Evolutionary conservation across 2,329 filamentous ascomycete genomes (phyloP), one percentile per base, ranked within the genome.

Genomic region (Phaeomoniella chlamydospora): DNA sequence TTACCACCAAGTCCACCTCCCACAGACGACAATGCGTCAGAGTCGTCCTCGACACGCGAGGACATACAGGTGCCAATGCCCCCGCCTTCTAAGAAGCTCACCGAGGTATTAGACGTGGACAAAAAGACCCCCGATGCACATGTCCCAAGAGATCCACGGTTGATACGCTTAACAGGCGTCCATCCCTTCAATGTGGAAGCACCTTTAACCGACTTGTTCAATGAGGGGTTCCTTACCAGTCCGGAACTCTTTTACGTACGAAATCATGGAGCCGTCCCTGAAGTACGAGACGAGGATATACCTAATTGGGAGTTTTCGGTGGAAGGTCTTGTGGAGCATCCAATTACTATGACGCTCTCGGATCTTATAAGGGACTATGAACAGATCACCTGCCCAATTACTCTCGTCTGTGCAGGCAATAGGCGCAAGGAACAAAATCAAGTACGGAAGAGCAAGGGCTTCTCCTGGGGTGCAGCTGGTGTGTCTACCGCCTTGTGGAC

Each of bases 111-210:
- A 4, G 65, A 75, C n/a, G 59, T 83, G 49, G 86, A 94, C 52
- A 65, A 81, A 43, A 79, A 80, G 42, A 94, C 86, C 0, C 87
- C 87, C 5, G 87, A 94, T 51, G 65, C 59, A 45, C 83, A 88
- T 62, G 81, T 94, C 14, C 68, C 77, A 15, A 70, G 87, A 53
- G 86, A 94, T 57, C 67, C 80, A 1, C 71, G 86, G 29, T 65
- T 94, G 12, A 90, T 94, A 44, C 72, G 87, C 35, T 64, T 94
- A 11, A 94, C 87, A 9, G 87, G 87, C 15, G 71, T 83, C 4
- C 87, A 94, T 55, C 87, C 87, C 1, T 93, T 92, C 64, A 94
- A 94, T 48, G 79, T 82, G 34, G 87, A 94, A 57, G 72, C 87
- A 6, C 86, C 87, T 0, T 60, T 94, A 5, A 82, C 74, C 37